A percentile compares a stretch with the other conserved stretches of the same genome.
Conservation (phyloP, 192 early-diverging fungal species). For the Globomyces pollinis-pini region DNA sequence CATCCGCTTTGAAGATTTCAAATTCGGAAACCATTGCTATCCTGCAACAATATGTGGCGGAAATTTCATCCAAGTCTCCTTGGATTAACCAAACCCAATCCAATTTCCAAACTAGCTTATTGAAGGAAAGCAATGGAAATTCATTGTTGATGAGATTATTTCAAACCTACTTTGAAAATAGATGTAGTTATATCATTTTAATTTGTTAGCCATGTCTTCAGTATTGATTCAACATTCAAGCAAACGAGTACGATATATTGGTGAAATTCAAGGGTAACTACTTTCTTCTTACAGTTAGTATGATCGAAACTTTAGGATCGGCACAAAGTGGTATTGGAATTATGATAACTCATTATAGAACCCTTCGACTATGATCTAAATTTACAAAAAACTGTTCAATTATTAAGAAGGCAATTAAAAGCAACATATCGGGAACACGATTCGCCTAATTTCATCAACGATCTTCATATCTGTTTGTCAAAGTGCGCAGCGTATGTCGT, state of each 20-base stretch:
- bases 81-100: neutral
- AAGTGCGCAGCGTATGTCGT: neutral
- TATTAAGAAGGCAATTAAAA: constrained; percentile 11
- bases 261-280: constrained; percentile 29
- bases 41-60: neutral
- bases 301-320: neutral
- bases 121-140: neutral
- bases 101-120: neutral
- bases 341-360: too few relatives aligned
- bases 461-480: constrained; percentile 6
- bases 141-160: constrained; percentile 1
- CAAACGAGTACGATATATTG: constrained; percentile 33
- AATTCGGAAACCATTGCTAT: neutral
- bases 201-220: constrained; percentile 16
- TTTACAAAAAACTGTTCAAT: too few relatives aligned
- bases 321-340: neutral
- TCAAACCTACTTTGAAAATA: neutral
- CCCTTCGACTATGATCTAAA: neutral
- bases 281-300: neutral
- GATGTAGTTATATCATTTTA: too few relatives aligned
- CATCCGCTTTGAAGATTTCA: constrained; percentile 5
- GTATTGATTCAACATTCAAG: constrained; percentile 27
- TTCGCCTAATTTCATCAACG: constrained; percentile 33
- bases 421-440: constrained; percentile 12
- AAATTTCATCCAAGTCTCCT: neutral